Base-by-base conservation (phyloP, 495 filamentous ascomycete species). In the Neurospora sp. region DNA sequence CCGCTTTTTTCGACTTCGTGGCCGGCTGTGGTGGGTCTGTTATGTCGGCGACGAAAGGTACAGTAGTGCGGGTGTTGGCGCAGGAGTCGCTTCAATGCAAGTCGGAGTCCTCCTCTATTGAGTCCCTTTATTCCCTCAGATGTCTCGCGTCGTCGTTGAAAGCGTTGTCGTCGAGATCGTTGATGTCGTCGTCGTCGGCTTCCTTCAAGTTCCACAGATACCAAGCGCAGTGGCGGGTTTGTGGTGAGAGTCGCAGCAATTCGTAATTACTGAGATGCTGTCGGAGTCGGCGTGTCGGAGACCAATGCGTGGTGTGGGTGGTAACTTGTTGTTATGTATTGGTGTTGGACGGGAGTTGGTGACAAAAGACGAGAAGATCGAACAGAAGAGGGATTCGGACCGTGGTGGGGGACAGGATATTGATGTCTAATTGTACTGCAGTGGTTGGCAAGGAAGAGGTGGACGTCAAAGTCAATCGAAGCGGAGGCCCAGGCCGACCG, bases 321-420 rank as follows among this genome's bases (percentile, higher is more conserved):
- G 37, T 40, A 27, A 71, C 18, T 40, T 72, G 42, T 12, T 69
- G 37, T 70, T 71, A 46, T 70, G 68, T 68, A 39, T 46, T 37
- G 61, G 53, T 72, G 71, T 48, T 39, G 74, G 73, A 65, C 39
- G 39, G 70, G 42, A 42, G 71, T 74, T 59, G 74, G 73, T 76
- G 41, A 61, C 76, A 73, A 71, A 71, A 69, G 73, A 68, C 69
- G 61, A 70, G 74, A 71, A 48, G 61, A 68, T 70, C 53, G 53
- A 65, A 65, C 53, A 61, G 72, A 71, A 71, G 71, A 73, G 53
- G 74, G 70, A 77, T 72, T 71, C 70, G 59, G 74, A 75, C 48
- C 75, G 75, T 77, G 77, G 78, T 80, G 78, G 78, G 78, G 78
- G 77, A 77, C 71, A 65, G 73, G 76, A 75, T 77, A 76, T 76